These are phyloP conservation scores for Capsicum rhomboideum DNA, from an alignment of 257 asterid species.

Conservation along the genomic window DNA sequence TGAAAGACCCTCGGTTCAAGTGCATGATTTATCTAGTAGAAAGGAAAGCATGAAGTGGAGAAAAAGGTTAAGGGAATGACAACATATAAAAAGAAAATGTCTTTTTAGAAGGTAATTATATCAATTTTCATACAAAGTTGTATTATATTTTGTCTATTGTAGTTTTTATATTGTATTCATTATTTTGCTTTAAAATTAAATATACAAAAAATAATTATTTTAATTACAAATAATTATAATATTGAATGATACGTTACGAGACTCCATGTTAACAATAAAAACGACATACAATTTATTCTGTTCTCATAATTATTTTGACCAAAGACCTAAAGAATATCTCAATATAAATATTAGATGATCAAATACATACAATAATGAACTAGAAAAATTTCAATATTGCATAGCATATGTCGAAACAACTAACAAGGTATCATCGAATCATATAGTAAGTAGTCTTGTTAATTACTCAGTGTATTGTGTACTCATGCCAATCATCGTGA, in stretches of 20 bases:
- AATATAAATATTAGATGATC: background rate
- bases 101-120: background rate
- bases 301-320: background rate
- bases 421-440: too few relatives aligned
- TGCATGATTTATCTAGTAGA: too few relatives aligned
- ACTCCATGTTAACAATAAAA: background rate
- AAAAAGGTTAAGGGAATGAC: background rate
- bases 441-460: background rate
- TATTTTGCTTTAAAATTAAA: too few relatives aligned
- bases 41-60: too few relatives aligned
- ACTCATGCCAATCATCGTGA: background rate
- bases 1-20: too few relatives aligned
- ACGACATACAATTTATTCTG: background rate
- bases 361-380: background rate
- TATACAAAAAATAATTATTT: too few relatives aligned
- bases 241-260: background rate
- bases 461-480: too few relatives aligned
- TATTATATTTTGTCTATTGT: too few relatives aligned
- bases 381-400: background rate
- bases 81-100: too few relatives aligned
- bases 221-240: background rate
- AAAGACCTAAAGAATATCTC: background rate
- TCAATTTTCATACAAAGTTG: background rate
- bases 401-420: background rate
- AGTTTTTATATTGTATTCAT: too few relatives aligned